Evolutionary conservation across 352 stramenopile genomes (phyloP).

Genomic region (Phytophthora megakarya): DNA sequence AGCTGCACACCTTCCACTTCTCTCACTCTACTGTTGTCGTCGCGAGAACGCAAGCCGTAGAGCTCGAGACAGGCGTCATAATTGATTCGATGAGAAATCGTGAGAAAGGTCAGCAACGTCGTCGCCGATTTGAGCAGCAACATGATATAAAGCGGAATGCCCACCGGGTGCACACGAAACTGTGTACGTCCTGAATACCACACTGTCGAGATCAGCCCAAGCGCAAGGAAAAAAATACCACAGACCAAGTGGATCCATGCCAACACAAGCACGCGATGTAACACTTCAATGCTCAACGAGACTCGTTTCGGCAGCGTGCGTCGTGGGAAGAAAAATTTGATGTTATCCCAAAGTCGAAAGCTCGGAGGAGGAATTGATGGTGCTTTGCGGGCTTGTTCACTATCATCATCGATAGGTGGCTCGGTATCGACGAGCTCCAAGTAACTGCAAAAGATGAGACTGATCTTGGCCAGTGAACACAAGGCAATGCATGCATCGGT

Average conservation of each 20-base stretch:
- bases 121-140: constrained; percentile 65
- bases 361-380: constrained; percentile 23
- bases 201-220: constrained; percentile 52
- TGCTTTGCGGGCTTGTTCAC: constrained; percentile 7
- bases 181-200: constrained; percentile 52
- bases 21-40: constrained; percentile 35
- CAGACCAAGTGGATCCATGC: constrained; percentile 75
- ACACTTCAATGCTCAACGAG: constrained; percentile 70
- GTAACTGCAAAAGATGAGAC: constrained; percentile 73
- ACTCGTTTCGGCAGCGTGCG: constrained; percentile 64
- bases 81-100: constrained; percentile 62
- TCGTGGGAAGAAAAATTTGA: constrained; percentile 73
- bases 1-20: constrained; percentile 35
- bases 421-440: constrained; percentile 68
- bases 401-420: constrained; percentile 35
- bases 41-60: constrained; percentile 35
- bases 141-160: constrained; percentile 64
- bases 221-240: constrained; percentile 51
- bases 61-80: constrained; percentile 66
- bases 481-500: constrained; percentile 53
- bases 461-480: constrained; percentile 65
- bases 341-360: constrained; percentile 51
- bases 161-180: constrained; percentile 54
- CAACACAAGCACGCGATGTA: constrained; percentile 69
- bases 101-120: constrained; percentile 57